Conservation (phyloP, 345 rosid genomes). For the Sapria himalayana region DNA sequence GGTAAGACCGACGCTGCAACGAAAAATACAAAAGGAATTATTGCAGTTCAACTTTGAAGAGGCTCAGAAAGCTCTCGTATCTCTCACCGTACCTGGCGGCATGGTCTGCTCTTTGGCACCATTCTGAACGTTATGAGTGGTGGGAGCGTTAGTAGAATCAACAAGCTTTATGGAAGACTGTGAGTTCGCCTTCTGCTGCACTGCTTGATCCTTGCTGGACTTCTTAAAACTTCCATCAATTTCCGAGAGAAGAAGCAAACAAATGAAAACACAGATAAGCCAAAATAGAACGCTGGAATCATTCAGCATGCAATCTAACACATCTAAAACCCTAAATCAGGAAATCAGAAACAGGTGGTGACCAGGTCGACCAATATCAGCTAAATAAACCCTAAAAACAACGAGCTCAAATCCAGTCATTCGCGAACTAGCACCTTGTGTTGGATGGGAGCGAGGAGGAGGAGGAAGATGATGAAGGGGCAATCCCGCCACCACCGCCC, state of each 20-base stretch:
- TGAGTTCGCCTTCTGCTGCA: conserved; percentile 34
- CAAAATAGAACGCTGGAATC: too few relatives aligned
- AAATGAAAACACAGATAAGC: not conserved
- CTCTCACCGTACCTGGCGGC: conserved; percentile 28
- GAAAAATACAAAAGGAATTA: conserved; percentile 2
- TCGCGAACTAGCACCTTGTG: conserved; percentile 38
- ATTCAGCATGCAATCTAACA: not conserved
- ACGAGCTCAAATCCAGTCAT: not conserved
- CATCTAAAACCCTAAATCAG: conserved; percentile 5
- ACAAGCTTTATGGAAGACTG: conserved; percentile 20
- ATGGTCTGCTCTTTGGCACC: conserved; percentile 33
- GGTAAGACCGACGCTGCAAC: conserved; percentile 31
- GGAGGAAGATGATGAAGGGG: conserved; percentile 40
- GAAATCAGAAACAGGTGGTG: not conserved
- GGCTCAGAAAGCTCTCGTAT: not conserved
- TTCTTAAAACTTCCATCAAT: conserved; percentile 38
- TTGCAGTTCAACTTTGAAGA: too few relatives aligned
- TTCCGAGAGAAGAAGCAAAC: not conserved
- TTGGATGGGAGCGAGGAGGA: conserved; percentile 18
- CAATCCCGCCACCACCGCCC: conserved; percentile 54
- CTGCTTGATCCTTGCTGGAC: conserved; percentile 52
- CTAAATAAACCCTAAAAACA: not conserved
- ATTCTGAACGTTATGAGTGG: conserved; percentile 24
- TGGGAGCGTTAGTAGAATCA: conserved; percentile 18
- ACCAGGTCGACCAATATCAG: not conserved